Conservation (phyloP, 2,329 filamentous ascomycete genomes). For the Trichoderma lentiforme region DNA sequence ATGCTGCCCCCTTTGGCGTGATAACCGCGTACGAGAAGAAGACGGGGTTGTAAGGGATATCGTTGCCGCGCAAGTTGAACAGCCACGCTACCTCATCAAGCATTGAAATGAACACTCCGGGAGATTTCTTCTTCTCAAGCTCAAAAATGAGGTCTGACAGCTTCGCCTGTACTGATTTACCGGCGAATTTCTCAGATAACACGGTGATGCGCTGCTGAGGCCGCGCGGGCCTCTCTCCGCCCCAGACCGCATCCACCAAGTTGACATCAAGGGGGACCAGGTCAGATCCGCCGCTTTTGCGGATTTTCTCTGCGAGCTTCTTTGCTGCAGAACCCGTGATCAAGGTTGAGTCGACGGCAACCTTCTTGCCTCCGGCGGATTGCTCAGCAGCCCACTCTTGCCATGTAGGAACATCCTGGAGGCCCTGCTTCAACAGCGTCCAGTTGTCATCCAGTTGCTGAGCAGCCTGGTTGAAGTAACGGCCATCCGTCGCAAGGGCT, state of each 20-base stretch:
- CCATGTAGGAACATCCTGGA: constrained; percentile 94
- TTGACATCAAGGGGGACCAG: constrained; percentile 76
- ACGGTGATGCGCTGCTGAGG: constrained; percentile 74
- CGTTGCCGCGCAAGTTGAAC: constrained; percentile 92
- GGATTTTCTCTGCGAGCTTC: constrained; percentile 81
- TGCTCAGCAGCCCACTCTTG: constrained; percentile 93
- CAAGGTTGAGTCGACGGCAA: constrained; percentile 86
- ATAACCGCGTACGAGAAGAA: constrained; percentile 96
- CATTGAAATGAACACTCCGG: constrained; percentile 88
- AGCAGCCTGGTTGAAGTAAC: constrained; percentile 95
- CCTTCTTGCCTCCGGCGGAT: constrained; percentile 78
- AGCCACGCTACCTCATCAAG: constrained; percentile 97
- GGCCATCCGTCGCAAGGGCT: constrained; percentile 87
- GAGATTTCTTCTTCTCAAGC: constrained; percentile 81
- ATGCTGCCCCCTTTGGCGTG: constrained; percentile 69
- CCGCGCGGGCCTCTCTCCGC: constrained; percentile 63
- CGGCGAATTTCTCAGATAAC: constrained; percentile 69
- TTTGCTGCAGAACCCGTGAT: constrained; percentile 63
- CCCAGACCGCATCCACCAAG: constrained; percentile 90
- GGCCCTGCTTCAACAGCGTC: constrained; percentile 85
- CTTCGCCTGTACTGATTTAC: constrained; percentile 80
- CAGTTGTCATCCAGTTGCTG: constrained; percentile 91
- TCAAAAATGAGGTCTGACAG: constrained; percentile 85
- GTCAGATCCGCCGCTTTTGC: constrained; percentile 76
- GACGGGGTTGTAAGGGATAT: constrained; percentile 96